Base-by-base conservation (phyloP, 768 basidiomycete genomes). In the Gautieria morchelliformis region DNA sequence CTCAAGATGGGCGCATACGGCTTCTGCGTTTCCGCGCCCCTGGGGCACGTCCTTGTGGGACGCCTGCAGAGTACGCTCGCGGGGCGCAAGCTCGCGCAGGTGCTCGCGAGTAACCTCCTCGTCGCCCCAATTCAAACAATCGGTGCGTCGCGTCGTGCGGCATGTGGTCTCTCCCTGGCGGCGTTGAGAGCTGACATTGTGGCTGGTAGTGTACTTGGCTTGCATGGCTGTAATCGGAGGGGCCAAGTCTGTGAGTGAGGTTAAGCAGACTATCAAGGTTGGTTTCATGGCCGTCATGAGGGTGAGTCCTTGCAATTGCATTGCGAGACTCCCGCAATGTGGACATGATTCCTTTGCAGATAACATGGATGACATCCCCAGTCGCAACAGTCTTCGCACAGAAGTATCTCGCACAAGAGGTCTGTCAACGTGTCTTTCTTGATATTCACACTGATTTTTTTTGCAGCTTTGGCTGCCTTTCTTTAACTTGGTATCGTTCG, bases 191-290 rank as follows among this genome's bases (percentile, higher is more conserved):
- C 32, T 32, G 35, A 47, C 24, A 41, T 39, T 41, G 5, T 35
- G 37, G 14, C 15, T 9, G 30, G 10, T 20, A 85, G 89, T 79
- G 4, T 90, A 81, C 69, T 76, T 94, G 33, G 75, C 85, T 0
- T 88, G 82, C 24, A 87, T 90, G 82, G 88, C 92, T 1, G 68
- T 93, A 37, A 92, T 94, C 61, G 84, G 84, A 58, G 92, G 92
- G 39, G 88, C 89, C 17, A 80, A 77, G 62, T 81, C 84, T 9
- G 60, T 78, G 8, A 76, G 82, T 39, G 83, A 85, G 24, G 74
- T 93, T 49, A 62, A 78, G 48, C 81, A 78, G 64, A 85, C 85
- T 0, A 79, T 93, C 33, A 84, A 79, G 67, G 76, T 70, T 17
- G 88, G 89, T 19, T 90, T 90, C 74, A 77, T 85, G 66, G 69